Evolutionary conservation across 2,329 filamentous ascomycete species (phyloP), one percentile per base, ranked within the genome.

Genomic region (Monosporascus sp.): DNA sequence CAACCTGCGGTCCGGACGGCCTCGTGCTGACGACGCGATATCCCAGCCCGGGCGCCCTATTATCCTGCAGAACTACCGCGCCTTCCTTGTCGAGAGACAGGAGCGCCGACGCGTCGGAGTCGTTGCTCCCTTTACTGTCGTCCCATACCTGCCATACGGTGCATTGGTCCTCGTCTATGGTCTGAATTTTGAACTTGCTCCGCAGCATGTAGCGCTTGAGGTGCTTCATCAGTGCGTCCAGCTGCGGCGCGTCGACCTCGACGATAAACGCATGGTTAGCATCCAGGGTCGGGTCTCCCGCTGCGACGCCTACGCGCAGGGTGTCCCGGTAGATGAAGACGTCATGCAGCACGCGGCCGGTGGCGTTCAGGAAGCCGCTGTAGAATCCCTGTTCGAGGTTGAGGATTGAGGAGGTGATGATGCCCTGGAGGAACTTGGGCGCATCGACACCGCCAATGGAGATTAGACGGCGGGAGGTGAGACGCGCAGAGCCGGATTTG

Each of bases 131-230:
- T 18, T 20, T 28, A 40, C 41, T 20, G 41, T 84, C 80, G 54
- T 82, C 79, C 92, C 92, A 97, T 0, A 81, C 76, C 50, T 87
- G 84, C 87, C 87, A 96, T 2, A 93, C 80, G 0, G 74, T 74
- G 53, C 80, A 77, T 65, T 94, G 87, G 15, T 77, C 84, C 1
- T 78, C 75, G 3, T 85, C 81, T 3, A 95, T 65, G 24, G 87
- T 70, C 28, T 85, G 79, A 47, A 94, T 76, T 50, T 79, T 76
- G 57, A 97, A 80, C 71, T 93, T 93, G 48, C 88, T 85, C 49
- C 93, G 80, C 57, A 99, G 77, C 69, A 92, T 96, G 72, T 96
- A 95, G 56, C 89, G 84, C 69, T 86, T 88, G 54, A 99, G 76
- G 70, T 94, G 90, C 60, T 81, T 84, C 55, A 85, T 68, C 54